A percentile compares a stretch with the other conserved stretches of the same genome.
Evolutionary conservation across 306 rosid species (phyloP).

Genomic region (Ammopiptanthus mongolicus): DNA sequence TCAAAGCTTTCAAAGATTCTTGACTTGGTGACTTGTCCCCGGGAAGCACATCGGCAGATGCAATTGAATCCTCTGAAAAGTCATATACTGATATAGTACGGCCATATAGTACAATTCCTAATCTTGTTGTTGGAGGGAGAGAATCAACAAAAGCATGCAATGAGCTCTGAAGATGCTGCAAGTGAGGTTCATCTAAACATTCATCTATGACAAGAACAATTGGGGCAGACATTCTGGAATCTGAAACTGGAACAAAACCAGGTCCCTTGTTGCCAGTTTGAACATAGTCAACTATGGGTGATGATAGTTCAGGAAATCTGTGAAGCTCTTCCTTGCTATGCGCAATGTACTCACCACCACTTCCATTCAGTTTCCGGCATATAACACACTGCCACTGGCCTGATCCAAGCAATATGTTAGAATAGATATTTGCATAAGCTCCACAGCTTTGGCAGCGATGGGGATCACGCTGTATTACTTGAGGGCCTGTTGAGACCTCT

Average conservation of each 20-base stretch:
- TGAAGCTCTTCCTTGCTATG: constrained; percentile 68
- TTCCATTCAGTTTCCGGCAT: constrained; percentile 77
- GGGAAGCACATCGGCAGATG: constrained; percentile 97
- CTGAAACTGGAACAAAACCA: constrained; percentile 89
- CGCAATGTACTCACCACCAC: constrained; percentile 81
- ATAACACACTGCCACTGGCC: constrained; percentile 99
- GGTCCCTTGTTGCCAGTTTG: constrained; percentile 93
- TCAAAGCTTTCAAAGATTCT: constrained; percentile 65
- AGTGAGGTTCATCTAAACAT: constrained; percentile 91
- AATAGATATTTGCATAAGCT: constrained; percentile 78
- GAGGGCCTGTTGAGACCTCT: constrained; percentile 75
- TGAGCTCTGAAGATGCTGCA: constrained; percentile 85
- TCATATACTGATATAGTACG: constrained; percentile 91
- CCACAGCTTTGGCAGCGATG: constrained; percentile 96
- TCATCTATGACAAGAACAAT: constrained; percentile 88
- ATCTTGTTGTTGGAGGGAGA: constrained; percentile 74
- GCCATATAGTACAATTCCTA: constrained; percentile 82
- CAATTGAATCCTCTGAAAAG: constrained; percentile 78
- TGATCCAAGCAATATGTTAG: constrained; percentile 84
- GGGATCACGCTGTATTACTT: constrained; percentile 82
- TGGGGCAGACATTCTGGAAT: constrained; percentile 90
- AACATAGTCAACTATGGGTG: constrained; percentile 79
- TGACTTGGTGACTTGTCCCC: constrained; percentile 80
- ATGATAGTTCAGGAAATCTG: constrained; percentile 83
- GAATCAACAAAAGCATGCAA: constrained; percentile 96